Conservation (phyloP, 2,329 filamentous ascomycete species). For the Thielaviopsis punctulata region DNA sequence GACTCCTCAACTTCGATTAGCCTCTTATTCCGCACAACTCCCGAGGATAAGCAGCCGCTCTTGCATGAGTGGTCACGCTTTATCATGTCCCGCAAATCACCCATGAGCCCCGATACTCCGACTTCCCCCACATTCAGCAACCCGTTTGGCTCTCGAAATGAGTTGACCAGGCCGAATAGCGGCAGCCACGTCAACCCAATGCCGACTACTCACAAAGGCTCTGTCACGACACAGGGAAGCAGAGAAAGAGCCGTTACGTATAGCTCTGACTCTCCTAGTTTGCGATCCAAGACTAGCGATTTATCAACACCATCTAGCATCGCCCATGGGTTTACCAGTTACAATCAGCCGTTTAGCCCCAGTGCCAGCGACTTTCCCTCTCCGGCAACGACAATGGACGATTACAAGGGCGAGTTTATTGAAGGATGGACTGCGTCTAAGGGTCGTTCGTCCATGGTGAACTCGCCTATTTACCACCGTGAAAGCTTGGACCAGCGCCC, state of each 20-base stretch:
- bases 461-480: slow-evolving; percentile 36
- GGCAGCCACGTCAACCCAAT: slow-evolving; percentile 22
- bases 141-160: slow-evolving; percentile 30
- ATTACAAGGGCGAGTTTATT: slow-evolving; percentile 37
- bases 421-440: slow-evolving; percentile 45
- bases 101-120: slow-evolving; percentile 34
- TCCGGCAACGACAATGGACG: slow-evolving; percentile 35
- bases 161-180: slow-evolving; percentile 27
- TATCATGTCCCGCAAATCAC: slow-evolving; percentile 29
- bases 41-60: slow-evolving; percentile 32
- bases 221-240: slow-evolving; percentile 30
- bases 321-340: background rate
- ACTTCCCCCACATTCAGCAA: slow-evolving; percentile 36
- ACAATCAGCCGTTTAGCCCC: slow-evolving; percentile 19
- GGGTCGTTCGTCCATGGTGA: slow-evolving; percentile 39
- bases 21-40: slow-evolving; percentile 36
- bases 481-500: slow-evolving; percentile 31
- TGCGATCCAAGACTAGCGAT: slow-evolving; percentile 45
- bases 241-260: slow-evolving; percentile 30
- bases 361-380: slow-evolving; percentile 38
- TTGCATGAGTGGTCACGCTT: slow-evolving; percentile 43
- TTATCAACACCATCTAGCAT: slow-evolving; percentile 40
- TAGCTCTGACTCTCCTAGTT: slow-evolving; percentile 40
- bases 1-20: slow-evolving; percentile 25
- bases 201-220: slow-evolving; percentile 29